phyloP scores from a whole-genome alignment of 257 asterid species.

The Orobanche coerulescens region DNA sequence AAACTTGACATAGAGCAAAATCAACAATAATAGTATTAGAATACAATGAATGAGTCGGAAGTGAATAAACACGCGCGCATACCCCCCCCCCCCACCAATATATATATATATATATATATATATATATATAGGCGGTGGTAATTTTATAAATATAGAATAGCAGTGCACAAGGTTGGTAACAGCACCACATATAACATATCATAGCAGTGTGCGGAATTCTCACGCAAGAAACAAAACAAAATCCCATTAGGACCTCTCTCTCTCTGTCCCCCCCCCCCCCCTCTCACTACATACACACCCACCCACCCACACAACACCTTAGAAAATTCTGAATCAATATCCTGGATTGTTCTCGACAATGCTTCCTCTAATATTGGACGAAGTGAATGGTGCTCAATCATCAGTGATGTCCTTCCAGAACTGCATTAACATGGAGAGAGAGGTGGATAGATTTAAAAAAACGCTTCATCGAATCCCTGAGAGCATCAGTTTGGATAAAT shows the following conservation, averaged over 20 bases:
- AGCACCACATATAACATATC: no score
- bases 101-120: background rate
- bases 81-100: no score
- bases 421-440: conserved; percentile 28
- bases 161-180: no score
- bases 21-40: conserved; percentile 5
- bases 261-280: no score
- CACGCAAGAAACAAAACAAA: no score
- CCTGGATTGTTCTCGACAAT: conserved; percentile 48
- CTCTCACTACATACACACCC: no score
- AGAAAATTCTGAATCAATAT: conserved; percentile 60
- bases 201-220: no score
- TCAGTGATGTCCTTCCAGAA: conserved; percentile 16
- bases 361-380: conserved; percentile 45
- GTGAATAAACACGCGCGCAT: conserved; percentile 9
- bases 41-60: conserved; percentile 9
- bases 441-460: conserved; percentile 1
- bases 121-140: no score
- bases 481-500: background rate
- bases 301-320: no score
- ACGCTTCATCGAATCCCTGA: background rate
- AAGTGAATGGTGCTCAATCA: conserved; percentile 24
- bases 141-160: no score
- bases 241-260: no score
- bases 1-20: conserved; percentile 19